Evolutionary conservation across 1,284 basidiomycete species (phyloP).

Genomic region (Moesziomyces parantarcticus): DNA sequence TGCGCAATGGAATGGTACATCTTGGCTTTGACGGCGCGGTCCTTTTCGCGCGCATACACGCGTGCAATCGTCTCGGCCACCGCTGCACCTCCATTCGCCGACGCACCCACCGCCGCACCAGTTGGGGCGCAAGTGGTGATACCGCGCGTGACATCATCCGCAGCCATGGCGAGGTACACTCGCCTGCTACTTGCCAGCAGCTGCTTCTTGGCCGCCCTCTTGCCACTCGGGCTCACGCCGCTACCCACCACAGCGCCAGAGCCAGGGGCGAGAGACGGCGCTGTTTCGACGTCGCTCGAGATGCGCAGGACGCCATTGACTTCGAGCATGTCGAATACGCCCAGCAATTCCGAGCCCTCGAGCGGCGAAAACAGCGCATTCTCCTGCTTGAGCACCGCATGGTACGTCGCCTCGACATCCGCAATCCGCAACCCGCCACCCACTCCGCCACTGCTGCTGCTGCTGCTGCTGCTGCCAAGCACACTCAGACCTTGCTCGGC

Average conservation of each 20-base stretch:
- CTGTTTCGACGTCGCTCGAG: constrained; percentile 33
- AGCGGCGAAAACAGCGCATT: constrained; percentile 50
- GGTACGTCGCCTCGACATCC: constrained; percentile 61
- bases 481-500: constrained; percentile 30
- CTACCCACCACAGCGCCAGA: constrained; percentile 3
- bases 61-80: constrained; percentile 49
- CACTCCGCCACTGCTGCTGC: neutral
- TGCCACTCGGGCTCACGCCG: constrained; percentile 53
- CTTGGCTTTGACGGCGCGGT: constrained; percentile 42
- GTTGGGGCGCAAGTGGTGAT: constrained; percentile 44
- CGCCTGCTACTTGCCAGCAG: constrained; percentile 49
- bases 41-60: constrained; percentile 49
- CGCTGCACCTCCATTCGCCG: constrained; percentile 2
- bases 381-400: constrained; percentile 51
- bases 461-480: constrained; percentile 29
- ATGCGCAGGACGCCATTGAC: constrained; percentile 61
- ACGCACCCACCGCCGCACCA: neutral
- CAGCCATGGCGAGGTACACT: constrained; percentile 39
- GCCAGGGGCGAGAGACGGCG: neutral
- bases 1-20: constrained; percentile 48
- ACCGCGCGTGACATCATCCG: constrained; percentile 52
- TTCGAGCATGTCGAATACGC: constrained; percentile 63
- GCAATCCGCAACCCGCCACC: constrained; percentile 35
- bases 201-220: constrained; percentile 61
- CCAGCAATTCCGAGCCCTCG: constrained; percentile 60